Base-by-base conservation (phyloP, 2,329 filamentous ascomycete genomes). In the Neofusicoccum umdonicola region DNA sequence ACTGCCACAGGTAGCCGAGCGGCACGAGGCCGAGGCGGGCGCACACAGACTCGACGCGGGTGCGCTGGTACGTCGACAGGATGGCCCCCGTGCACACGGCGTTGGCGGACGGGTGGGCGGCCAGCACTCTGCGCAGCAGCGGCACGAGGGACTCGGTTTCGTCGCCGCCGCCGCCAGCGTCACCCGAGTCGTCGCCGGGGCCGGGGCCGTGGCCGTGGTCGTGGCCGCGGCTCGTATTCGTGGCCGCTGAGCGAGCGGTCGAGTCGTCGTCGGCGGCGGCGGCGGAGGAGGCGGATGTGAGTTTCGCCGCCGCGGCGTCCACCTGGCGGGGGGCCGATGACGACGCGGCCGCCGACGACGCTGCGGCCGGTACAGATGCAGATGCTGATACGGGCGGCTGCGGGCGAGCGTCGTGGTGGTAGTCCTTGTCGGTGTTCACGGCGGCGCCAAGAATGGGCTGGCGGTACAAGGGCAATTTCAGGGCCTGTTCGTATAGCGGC, bases 51-150 rank as follows among this genome's bases (percentile, higher is more conserved):
- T 99, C 95, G 57, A 99, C 90, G n/a, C 95, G 85, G 1, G 94
- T 98, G 64, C 95, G 89, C 79, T 99, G 95, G 78, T 99, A 99
- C 3, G 93, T 96, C 9, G 92, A 96, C 42, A 98, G 80, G 67
- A 99, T 97, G 19, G 95, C 95, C 62, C 95, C 95, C 0, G 93
- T 92, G 69, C 89, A 93, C 57, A 99, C 81, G 37, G 94, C 95
- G 74, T 96, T 93, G 60, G 91, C 90, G 65, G 90, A 85, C 0
- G 94, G 94, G 74, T 97, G 91, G 1, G 81, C 83, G 9, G 78
- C 73, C 73, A 88, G 85, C 66, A 97, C 85, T 57, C 82, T 83
- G 17, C 76, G 77, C n/a, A 99, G 83, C 19, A 99, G 84, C 9
- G 88, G 87, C 45, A 94, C 75, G 73, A 99, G 85, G 58, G 90